Evolutionary conservation across 345 rosid genomes (phyloP), one percentile per base, ranked within the genome.

Genomic region (Zanthoxylum bungeanum): DNA sequence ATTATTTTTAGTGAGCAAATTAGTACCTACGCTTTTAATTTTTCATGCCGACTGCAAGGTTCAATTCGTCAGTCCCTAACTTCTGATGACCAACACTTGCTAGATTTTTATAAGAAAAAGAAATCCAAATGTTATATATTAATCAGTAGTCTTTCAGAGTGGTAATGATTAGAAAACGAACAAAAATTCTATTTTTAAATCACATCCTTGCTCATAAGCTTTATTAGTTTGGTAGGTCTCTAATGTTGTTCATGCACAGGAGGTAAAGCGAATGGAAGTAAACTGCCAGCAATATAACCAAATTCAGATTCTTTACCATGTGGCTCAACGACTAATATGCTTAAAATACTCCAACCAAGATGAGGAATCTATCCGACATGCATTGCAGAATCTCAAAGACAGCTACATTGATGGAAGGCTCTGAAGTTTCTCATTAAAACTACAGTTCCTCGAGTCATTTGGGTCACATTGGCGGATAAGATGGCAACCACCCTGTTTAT

Each of bases 301-400:
- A 52, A 71, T 80, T 60, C 91, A 77, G 81, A 77, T 64, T 71
- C 71, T 72, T 50, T 89, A 89, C 74, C 74, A 66, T 11, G 85
- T 80, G 9, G 96, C 87, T 46, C 98, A 95, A 72, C 72, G 86
- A 62, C 78, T 92, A 57, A 62, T 89, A 63, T 89, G 97, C 88
- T 81, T 95, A 62, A 91, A 88, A 69, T 83, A 84, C 76, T 91
- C 97, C 2, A 82, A 27, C 77, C 93, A 88, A 62, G 80, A 81
- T 17, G 91, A 84, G 50, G 92, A 84, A 61, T 79, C 96, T 1
- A 76, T 91, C 79, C 84, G 94, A 50, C 88, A 83, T 76, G 90
- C 93, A 39, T 66, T 95, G 52, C 89, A 86, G 59, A 82, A 78
- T 86, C 85, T 91, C 2, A 89, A 87, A 64, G 89, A 90, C 52